Evolutionary conservation across 306 rosid genomes (phyloP).

Genomic region (Begonia masoniana): DNA sequence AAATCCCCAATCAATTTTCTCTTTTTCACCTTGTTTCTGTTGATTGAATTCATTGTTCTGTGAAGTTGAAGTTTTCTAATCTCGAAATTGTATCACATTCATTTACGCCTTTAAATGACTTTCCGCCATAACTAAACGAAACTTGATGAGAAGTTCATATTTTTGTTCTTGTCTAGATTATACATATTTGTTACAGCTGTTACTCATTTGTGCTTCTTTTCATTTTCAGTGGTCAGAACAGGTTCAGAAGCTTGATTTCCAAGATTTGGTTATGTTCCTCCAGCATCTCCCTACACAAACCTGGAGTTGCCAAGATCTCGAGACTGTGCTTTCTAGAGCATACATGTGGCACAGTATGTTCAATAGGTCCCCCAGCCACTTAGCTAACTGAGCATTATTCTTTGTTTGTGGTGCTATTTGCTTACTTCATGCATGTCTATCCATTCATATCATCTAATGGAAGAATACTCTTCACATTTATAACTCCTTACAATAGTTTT

Average conservation of each 20-base stretch:
- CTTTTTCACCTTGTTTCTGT: no score
- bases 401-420: background rate
- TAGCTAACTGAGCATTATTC: constrained; percentile 39
- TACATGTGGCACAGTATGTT: constrained; percentile 99
- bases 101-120: no score
- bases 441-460: background rate
- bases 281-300: constrained; percentile 90
- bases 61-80: no score
- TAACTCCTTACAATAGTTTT: constrained; percentile 25
- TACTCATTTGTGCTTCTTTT: constrained; percentile 3
- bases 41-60: no score
- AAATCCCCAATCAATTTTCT: no score
- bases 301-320: constrained; percentile 93
- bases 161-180: no score
- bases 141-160: no score
- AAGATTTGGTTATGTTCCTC: constrained; percentile 93
- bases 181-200: background rate
- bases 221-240: constrained; percentile 82
- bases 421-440: background rate
- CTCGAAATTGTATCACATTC: no score
- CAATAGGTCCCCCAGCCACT: constrained; percentile 88
- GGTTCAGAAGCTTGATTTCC: constrained; percentile 86
- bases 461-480: constrained; percentile 13
- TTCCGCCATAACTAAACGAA: no score
- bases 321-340: constrained; percentile 95